Conservation (phyloP, 23 red algal genomes). For the Gracilariopsis chorda region DNA sequence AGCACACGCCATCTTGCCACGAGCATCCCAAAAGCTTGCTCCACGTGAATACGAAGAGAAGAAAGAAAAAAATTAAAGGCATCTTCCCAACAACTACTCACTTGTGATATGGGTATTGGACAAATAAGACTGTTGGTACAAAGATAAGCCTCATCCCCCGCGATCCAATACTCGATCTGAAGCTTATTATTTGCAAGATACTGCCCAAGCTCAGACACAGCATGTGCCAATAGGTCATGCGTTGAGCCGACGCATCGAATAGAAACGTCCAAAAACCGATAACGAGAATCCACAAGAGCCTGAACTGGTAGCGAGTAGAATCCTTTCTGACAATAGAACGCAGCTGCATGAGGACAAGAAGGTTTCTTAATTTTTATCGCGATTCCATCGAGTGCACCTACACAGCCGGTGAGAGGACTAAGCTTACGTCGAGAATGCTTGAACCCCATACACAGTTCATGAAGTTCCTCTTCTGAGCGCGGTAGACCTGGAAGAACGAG, state of each 20-base stretch:
- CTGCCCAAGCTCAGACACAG: not conserved
- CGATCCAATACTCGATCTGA: not conserved
- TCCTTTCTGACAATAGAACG: not conserved
- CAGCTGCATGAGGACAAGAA: not conserved
- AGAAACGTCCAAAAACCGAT: conserved; percentile 1
- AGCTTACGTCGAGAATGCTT: not conserved
- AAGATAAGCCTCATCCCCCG: not conserved
- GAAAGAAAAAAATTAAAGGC: not conserved
- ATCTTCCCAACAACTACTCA: not conserved
- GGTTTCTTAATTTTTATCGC: not conserved
- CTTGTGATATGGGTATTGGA: not conserved
- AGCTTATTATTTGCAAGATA: not conserved
- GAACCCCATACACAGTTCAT: not conserved
- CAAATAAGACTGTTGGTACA: not conserved
- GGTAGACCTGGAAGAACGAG: not conserved
- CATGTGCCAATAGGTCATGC: not conserved
- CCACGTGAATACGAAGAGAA: not conserved
- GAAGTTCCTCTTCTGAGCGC: not conserved
- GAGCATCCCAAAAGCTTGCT: not conserved
- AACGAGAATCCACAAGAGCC: conserved; percentile 5
- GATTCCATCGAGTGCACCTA: conserved; percentile 1
- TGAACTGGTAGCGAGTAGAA: not conserved
- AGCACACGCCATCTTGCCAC: not conserved
- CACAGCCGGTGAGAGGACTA: not conserved
- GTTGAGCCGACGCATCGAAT: not conserved